Conservation (phyloP, 306 rosid genomes). For the Sindora glabra region DNA sequence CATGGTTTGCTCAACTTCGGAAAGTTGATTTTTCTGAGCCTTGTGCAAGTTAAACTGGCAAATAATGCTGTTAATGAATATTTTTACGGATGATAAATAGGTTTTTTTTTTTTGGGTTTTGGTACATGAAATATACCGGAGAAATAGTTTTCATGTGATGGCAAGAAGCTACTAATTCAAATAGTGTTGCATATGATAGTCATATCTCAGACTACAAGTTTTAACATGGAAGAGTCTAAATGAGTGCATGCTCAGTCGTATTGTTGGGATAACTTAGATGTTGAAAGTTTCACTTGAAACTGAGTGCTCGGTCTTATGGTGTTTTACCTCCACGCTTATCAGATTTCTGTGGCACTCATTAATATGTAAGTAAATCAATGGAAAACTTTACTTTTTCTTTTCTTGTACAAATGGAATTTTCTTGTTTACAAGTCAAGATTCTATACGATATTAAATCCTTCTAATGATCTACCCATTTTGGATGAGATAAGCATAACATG, state of each 20-base stretch:
- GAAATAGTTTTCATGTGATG: too few species aligned
- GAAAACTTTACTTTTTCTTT: not conserved
- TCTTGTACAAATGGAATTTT: not conserved
- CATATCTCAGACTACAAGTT: not conserved
- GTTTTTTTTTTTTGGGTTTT: not conserved
- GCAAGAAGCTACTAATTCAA: too few species aligned
- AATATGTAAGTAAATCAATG: not conserved
- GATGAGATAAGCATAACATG: constrained; percentile 20
- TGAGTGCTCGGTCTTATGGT: too few species aligned
- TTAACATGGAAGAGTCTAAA: constrained; percentile 1
- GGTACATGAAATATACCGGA: not conserved
- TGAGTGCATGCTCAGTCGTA: not conserved
- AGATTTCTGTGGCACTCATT: too few species aligned
- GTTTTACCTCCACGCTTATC: too few species aligned
- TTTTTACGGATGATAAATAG: not conserved
- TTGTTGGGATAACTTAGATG: not conserved
- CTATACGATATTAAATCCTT: not conserved
- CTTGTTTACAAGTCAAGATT: not conserved
- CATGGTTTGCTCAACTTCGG: not conserved
- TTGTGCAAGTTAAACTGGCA: not conserved
- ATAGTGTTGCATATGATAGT: not conserved
- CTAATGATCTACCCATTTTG: constrained; percentile 9
- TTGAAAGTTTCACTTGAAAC: too few species aligned
- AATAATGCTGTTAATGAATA: not conserved
- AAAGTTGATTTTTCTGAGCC: not conserved